phyloP scores from a whole-genome alignment of 495 filamentous ascomycete genomes.

The Cercophora sp. region DNA sequence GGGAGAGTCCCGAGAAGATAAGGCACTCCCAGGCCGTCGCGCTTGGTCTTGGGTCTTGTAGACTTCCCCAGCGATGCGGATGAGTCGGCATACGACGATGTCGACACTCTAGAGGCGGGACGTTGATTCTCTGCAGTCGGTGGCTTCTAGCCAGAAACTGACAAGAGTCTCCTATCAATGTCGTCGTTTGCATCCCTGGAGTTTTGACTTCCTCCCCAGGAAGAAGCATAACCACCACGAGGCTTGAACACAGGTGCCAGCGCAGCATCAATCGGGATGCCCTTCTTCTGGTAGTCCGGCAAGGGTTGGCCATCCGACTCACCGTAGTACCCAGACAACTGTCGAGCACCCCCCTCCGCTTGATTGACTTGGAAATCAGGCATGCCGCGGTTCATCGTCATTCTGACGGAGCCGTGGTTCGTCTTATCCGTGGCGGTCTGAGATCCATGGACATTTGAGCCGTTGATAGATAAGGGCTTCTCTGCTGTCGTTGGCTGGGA shows the following conservation, averaged over 20 bases:
- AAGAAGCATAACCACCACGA: conserved; percentile 16
- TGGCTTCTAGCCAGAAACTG: not conserved
- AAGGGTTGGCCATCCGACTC: too few relatives aligned
- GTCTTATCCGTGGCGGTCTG: too few relatives aligned
- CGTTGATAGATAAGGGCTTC: too few relatives aligned
- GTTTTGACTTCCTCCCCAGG: conserved; percentile 9
- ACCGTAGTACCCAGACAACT: too few relatives aligned
- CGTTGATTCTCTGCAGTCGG: not conserved
- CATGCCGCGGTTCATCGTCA: too few relatives aligned
- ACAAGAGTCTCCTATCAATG: conserved; percentile 9
- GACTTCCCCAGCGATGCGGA: too few relatives aligned
- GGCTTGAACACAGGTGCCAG: conserved; percentile 30
- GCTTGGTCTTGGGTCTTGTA: too few relatives aligned
- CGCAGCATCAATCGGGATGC: conserved; percentile 23
- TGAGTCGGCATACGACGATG: not conserved
- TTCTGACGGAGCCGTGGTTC: too few relatives aligned
- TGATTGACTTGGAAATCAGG: too few relatives aligned
- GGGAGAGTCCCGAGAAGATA: conserved; percentile 45
- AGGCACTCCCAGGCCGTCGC: conserved; percentile 24
- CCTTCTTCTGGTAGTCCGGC: conserved; percentile 19
- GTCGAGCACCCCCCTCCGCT: too few relatives aligned
- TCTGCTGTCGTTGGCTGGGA: too few relatives aligned
- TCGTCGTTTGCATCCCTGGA: conserved; percentile 12
- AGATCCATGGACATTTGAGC: too few relatives aligned
- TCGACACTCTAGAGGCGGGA: not conserved